Evolutionary conservation across 495 filamentous ascomycete genomes (phyloP), one percentile per base, ranked within the genome.

Genomic region (Xylaria acuta): DNA sequence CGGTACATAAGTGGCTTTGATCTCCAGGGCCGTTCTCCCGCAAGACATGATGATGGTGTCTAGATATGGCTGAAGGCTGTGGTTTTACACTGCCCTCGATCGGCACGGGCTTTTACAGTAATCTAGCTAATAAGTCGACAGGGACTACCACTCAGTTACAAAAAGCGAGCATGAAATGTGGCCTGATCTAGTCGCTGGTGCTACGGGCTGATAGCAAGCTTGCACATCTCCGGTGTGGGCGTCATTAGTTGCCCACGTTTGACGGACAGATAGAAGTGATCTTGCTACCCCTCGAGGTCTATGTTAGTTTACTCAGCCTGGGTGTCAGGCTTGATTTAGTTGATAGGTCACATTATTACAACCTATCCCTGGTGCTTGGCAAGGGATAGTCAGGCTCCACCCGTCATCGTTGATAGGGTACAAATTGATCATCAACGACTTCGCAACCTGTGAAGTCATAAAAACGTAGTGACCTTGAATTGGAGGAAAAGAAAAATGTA

Each of bases 321-420:
- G 41, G 27, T 32, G 16, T 12, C 30, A 14, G 12, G 12, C 9
- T 66, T 11, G 20, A 51, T 34, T 65, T 45, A 36, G n/a, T 27
- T 67, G 64, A 53, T 53, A 12, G 18, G 53, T 53, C 64, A 53
- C 5, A 51, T 60, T 32, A n/a, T n/a, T n/a, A n/a, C n/a, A n/a
- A n/a, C n/a, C n/a, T n/a, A n/a, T n/a, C n/a, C n/a, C n/a, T n/a
- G n/a, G n/a, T n/a, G n/a, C 25, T 22, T 66, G 43, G 14, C 16
- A 22, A 36, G 14, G 43, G 62, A 41, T 38, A 14, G 62, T 18
- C 8, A 45, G 43, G 0, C 62, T 64, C 62, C 41, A 47, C 40
- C 6, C 34, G 18, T 49, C 34, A 38, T 47, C 34, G 49, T 11
- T 20, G 5, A 56, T 56, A 51, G 62, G 43, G 25, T 34, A n/a